Evolutionary conservation across 2,329 filamentous ascomycete species (phyloP), one percentile per base, ranked within the genome.

Genomic region (Hypoxylon sp.): DNA sequence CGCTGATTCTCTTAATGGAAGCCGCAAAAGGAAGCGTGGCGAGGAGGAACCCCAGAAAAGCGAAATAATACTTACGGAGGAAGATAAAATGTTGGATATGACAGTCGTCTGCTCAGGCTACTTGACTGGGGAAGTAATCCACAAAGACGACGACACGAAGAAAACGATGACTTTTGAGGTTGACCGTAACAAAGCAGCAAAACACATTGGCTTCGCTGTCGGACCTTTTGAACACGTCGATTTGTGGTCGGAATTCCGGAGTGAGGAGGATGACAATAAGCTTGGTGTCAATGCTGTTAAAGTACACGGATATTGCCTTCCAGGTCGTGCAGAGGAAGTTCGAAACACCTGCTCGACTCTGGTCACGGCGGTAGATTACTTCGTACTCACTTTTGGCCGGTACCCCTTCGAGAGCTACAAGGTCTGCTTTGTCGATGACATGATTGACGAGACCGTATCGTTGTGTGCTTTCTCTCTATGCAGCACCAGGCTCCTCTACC

Each of bases 161-260:
- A 98, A 97, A 80, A 94, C 93, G 1, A 92, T 96, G 77, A 93
- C 91, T 0, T 99, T 98, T 76, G 89, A 90, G 60, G 91, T 92
- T 53, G 87, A 87, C 65, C 89, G 90, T 68, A 89, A 91, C 55
- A 89, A 96, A 7, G 90, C 94, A 0, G 91, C 95, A 1, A 92
- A 94, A 68, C 95, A 98, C 77, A 90, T 99, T 70, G 95, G 94
- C 3, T 97, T 99, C 78, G 93, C 94, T 2, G 88, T 98, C 61
- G 96, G 97, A 0, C 96, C 97, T 0, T 99, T 99, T 77, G 94
- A 98, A 79, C 91, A 95, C 72, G 90, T 98, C 58, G 93, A 98
- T 76, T 84, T 99, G 4, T 89, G 84, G 69, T 91, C 93, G 2
- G 92, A 95, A 73, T 97, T 93, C 74, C 90, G 97, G 55, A 93